Evolutionary conservation across 2,329 filamentous ascomycete species (phyloP).

Genomic region (Fusarium bulbicola): DNA sequence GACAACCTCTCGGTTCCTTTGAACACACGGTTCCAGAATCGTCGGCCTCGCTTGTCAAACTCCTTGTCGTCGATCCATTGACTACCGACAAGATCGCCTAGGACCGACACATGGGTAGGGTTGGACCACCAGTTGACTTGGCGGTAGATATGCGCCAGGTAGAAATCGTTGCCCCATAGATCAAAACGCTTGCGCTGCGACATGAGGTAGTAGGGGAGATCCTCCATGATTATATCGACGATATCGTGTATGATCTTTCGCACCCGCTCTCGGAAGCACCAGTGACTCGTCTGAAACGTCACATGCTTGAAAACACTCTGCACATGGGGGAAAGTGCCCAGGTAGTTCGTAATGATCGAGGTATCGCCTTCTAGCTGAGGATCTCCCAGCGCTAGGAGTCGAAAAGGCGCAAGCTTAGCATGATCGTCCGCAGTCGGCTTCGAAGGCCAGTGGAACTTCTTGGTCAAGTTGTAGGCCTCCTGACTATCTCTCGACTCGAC

Average conservation of each 20-base stretch:
- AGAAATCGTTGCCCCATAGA: constrained; percentile 92
- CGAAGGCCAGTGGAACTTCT: constrained; percentile 55
- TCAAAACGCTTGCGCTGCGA: constrained; percentile 83
- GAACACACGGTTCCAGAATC: constrained; percentile 87
- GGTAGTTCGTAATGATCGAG: constrained; percentile 72
- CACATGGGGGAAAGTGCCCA: constrained; percentile 64
- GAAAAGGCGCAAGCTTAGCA: constrained; percentile 72
- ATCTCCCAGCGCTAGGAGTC: constrained; percentile 87
- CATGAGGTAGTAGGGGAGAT: constrained; percentile 73
- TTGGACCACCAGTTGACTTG: constrained; percentile 83
- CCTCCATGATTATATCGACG: constrained; percentile 70
- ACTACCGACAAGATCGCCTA: constrained; percentile 91
- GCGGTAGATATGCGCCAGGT: constrained; percentile 91
- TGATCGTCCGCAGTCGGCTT: constrained; percentile 32
- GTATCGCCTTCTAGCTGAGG: constrained; percentile 94
- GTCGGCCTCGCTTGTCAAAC: constrained; percentile 75
- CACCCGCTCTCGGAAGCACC: constrained; percentile 61
- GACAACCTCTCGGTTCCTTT: constrained; percentile 71
- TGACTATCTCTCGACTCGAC: constrained; percentile 51
- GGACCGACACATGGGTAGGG: constrained; percentile 87
- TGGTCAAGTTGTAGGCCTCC: constrained; percentile 49
- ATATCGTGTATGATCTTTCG: constrained; percentile 65
- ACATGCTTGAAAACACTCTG: constrained; percentile 57
- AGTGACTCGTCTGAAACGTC: constrained; percentile 56
- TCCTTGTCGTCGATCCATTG: constrained; percentile 93